A percentile compares a stretch with the other conserved stretches of the same genome.
Conservation (phyloP, 2,329 filamentous ascomycete species). For the Onygenales sp. region DNA sequence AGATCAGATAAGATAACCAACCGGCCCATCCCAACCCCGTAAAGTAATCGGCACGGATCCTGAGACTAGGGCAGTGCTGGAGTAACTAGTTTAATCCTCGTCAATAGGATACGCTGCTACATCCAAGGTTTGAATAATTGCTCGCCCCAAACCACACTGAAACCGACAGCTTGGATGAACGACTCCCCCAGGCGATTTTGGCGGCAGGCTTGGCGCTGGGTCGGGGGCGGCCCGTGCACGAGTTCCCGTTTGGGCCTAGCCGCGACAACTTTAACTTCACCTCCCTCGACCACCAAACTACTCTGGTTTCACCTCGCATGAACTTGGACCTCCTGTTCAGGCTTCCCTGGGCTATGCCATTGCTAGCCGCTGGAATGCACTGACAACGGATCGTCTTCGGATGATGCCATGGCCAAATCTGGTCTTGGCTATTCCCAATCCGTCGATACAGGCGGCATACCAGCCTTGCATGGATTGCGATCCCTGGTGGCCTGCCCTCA, state of each 20-base stretch:
- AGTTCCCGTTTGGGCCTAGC: background rate
- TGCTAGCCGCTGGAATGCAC: background rate
- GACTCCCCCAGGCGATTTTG: background rate
- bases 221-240: background rate
- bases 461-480: background rate
- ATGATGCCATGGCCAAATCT: background rate
- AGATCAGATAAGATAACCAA: too few relatives aligned
- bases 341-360: background rate
- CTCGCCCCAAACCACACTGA: background rate
- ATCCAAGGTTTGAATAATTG: background rate
- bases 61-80: too few relatives aligned
- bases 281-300: background rate
- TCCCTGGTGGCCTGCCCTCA: background rate
- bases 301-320: conserved; percentile 4
- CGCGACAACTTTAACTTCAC: background rate
- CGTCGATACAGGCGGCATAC: background rate
- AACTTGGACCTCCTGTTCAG: background rate
- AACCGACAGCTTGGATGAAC: background rate
- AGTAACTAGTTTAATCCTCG: too few relatives aligned
- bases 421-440: background rate
- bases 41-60: too few relatives aligned
- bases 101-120: background rate
- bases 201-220: background rate
- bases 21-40: too few relatives aligned
- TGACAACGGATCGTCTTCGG: too few relatives aligned